Evolutionary conservation across 441 rosid species (phyloP).

Genomic region (Corymbia calophylla): DNA sequence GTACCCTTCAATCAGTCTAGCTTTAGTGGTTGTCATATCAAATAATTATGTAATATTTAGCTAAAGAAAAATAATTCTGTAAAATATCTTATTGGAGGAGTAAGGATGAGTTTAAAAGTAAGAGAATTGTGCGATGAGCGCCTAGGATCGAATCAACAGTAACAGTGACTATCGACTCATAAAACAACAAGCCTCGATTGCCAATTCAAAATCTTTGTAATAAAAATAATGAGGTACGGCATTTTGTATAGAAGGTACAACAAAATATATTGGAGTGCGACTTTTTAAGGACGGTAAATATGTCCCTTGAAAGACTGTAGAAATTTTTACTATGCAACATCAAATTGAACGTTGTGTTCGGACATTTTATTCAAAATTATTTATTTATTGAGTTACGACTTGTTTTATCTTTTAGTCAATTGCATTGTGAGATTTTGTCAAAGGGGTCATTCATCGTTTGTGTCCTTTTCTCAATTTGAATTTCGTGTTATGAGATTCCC

Average conservation of each 20-base stretch:
- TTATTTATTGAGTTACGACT: neutral
- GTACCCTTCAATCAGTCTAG: neutral
- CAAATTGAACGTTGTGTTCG: fast-evolving
- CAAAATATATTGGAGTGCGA: neutral
- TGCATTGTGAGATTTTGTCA: neutral
- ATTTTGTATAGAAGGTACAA: neutral
- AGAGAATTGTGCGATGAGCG: neutral
- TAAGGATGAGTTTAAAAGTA: neutral
- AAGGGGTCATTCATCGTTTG: neutral
- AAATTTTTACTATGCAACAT: neutral
- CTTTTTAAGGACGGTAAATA: neutral
- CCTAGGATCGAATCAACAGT: neutral
- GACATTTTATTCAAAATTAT: neutral
- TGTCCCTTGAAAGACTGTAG: neutral
- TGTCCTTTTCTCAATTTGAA: neutral
- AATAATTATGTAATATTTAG: neutral
- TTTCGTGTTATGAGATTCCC: neutral
- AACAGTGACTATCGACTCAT: neutral
- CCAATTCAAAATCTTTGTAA: neutral
- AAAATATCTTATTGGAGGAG: neutral
- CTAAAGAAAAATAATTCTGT: neutral
- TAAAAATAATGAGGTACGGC: neutral
- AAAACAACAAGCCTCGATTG: too few relatives aligned
- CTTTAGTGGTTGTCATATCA: neutral
- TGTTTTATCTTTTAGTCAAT: neutral